A percentile compares a stretch with the other conserved stretches of the same genome.
phyloP scores from a whole-genome alignment of 306 rosid species.

The Sicyos baderoa region DNA sequence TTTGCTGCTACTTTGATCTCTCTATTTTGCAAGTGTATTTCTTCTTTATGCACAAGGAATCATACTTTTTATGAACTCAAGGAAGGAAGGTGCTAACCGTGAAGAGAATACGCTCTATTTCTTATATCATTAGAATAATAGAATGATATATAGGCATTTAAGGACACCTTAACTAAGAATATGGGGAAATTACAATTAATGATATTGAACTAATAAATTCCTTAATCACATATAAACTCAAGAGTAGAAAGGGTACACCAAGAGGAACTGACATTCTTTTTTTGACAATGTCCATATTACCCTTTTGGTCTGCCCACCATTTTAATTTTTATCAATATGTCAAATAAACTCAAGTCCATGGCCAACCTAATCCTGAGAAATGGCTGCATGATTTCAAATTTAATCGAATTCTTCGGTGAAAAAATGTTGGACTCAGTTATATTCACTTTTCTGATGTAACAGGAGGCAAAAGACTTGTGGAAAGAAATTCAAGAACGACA shows the following conservation, averaged over 20 bases:
- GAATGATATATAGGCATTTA: not conserved
- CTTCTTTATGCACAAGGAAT: not conserved
- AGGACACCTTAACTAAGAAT: no score
- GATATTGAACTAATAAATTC: no score
- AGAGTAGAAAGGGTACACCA: not conserved
- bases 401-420: not conserved
- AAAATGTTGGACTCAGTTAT: not conserved
- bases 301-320: not conserved
- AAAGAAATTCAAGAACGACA: conserved; percentile 81
- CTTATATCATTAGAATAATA: no score
- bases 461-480: conserved; percentile 98
- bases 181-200: no score
- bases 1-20: conserved; percentile 7
- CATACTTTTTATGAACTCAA: not conserved
- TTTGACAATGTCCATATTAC: not conserved
- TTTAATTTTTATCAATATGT: not conserved
- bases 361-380: not conserved
- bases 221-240: no score
- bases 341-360: not conserved
- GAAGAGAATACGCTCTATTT: not conserved
- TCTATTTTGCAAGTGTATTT: not conserved
- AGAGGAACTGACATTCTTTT: not conserved
- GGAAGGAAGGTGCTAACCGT: not conserved
- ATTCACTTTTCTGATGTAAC: conserved; percentile 23
- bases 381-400: not conserved